Evolutionary conservation across 192 early-diverging fungal genomes (phyloP), one percentile per base, ranked within the genome.

Genomic region (Mortierella hygrophila): DNA sequence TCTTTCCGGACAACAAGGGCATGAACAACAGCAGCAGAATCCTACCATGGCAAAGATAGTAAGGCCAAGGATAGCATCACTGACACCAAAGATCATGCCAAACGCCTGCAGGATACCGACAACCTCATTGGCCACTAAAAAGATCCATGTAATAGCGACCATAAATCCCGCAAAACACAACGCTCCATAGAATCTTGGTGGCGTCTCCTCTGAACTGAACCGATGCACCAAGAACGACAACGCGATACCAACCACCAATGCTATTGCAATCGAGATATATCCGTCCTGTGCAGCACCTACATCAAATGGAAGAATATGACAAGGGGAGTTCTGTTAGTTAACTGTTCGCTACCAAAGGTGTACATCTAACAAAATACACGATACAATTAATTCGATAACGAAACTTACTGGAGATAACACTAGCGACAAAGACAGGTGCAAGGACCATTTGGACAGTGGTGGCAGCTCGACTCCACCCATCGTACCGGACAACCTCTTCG

Each of bases 81-180:
- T 95, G 52, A 98, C 88, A 16, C 93, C 91, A 44, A 96, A 81
- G 32, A 97, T 92, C 71, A 95, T 88, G 6, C 96, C 97, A 41
- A 99, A 89, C 3, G 96, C 90, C 80, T 95, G 95, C 44, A 98
- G 89, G 10, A 98, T 90, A 21, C 94, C 93, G 3, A 99, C 97
- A 44, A 98, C 93, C 78, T 99, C 98, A 80, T 95, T 96, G 3
- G 98, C 97, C 57, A 97, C 91, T 21, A 97, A 80, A 89, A 93
- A 96, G 16, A 98, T 94, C 97, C 97, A 98, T 0, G 93, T 87
- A 38, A 98, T 93, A 1, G 94, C 94, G 23, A 95, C 88, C 46
- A 91, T 80, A 81, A 98, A 97, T 16, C 97, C 97, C 35, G 94
- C 81, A 84, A 93, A 91, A 47, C 92, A 89, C 57, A 93, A 73